Base-by-base conservation (phyloP, 2,329 filamentous ascomycete genomes). In the Xylogone sp. region DNA sequence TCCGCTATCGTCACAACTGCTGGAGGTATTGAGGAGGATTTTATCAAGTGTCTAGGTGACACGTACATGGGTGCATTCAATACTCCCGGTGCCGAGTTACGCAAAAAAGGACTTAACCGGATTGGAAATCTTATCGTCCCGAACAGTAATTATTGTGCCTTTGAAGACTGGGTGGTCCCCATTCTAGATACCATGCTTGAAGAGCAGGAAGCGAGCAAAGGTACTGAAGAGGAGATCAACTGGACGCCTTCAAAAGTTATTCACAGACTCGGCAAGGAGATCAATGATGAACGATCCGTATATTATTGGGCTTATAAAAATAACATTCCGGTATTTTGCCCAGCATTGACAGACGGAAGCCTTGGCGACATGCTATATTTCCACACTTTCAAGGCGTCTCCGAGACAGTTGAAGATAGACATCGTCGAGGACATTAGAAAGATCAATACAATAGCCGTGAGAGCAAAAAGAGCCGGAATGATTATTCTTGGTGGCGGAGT, bases 231-330 rank as follows among this genome's bases (percentile, higher is more conserved):
- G 16, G 78, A 88, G 57, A 78, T 96, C 56, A 79, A 86, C 73
- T 99, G 94, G 94, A 97, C 94, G 0, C 94, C 94, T 0, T 94
- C 88, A 62, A 96, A 91, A 65, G 81, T 99, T 46, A 97, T 97
- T 66, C 83, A 87, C 63, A 83, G 94, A 1, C 79, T 99, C 1
- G 94, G 94, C 45, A 89, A 87, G 67, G 94, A 97, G 70, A 97
- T 99, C 71, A 89, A 96, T 69, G 83, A 97, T 68, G 89, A 96
- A 71, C 78, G 85, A 16, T 95, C 88, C 1, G 91, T 97, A 20
- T 94, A 92, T 68, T 97, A 97, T 75, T 99, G 94, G 94, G 93
- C 93, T 1, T 95, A 88, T 74, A 94, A 92, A 73, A 97, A 99
- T 72, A 77, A 94, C 68, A 97, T 99, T 52, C 94, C 94, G 1